Base-by-base conservation (phyloP, 495 filamentous ascomycete species). In the Delitschia confertaspora region DNA sequence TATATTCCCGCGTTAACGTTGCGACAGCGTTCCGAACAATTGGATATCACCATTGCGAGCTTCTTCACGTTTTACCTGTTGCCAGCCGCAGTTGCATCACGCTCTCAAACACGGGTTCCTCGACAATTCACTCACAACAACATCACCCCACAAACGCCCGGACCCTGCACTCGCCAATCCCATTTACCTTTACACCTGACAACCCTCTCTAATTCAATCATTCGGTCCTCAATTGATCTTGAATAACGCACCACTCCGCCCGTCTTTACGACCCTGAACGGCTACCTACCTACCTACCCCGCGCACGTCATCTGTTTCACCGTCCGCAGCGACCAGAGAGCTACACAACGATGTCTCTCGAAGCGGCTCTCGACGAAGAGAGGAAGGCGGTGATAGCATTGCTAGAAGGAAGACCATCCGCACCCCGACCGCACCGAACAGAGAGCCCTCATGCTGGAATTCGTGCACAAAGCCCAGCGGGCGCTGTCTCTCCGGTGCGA, bases 311-410 rank as follows among this genome's bases (percentile, higher is more conserved):
- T n/a, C n/a, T 8, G 33, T 35, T 18, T 35, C 33, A 5, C 5
- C 18, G 8, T 32, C 11, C 16, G 25, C n/a, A 17, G 10, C 24
- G 13, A 4, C 20, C 13, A 11, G 16, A 31, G 8, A 32, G 14
- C 39, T n/a, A n/a, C n/a, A n/a, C n/a, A 5, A 35, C 33, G 30
- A 62, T 64, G 80, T 83, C 82, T 49, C 72, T 84, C 44, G 80
- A 85, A 66, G 69, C 76, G 17, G 75, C 78, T 38, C 68, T 84
- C 33, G 80, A 85, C 56, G 77, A 85, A 62, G 82, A 87, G 66
- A 71, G 78, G 33, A 70, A 69, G 44, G 82, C 82, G 63, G 73
- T 86, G 30, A 67, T 85, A 51, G 75, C 72, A 42, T 62, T 83
- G 32, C 62, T 85, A 14, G 74, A 80, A 60, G 65, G 45, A 31